Evolutionary conservation across 495 filamentous ascomycete species (phyloP).

Genomic region (Parmelia sp.): DNA sequence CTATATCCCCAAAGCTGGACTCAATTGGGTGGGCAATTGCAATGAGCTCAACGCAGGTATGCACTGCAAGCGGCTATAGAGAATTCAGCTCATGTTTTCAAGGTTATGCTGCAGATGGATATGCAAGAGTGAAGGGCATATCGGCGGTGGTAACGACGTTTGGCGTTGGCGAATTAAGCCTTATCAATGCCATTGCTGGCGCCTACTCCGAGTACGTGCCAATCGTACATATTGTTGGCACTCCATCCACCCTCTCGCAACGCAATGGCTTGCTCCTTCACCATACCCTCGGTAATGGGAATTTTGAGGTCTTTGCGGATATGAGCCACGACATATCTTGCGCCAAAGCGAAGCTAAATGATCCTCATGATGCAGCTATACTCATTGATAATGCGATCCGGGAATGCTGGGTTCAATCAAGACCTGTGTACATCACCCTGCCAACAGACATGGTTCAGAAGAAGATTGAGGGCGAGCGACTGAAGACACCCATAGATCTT

Average conservation of each 20-base stretch:
- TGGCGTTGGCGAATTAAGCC: constrained; percentile 63
- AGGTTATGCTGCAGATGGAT: constrained; percentile 69
- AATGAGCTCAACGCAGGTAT: constrained; percentile 64
- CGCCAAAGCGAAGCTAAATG: constrained; percentile 59
- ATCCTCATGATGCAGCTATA: constrained; percentile 59
- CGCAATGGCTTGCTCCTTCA: constrained; percentile 65
- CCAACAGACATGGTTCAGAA: constrained; percentile 79
- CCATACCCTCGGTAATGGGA: constrained; percentile 88
- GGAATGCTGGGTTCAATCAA: constrained; percentile 67
- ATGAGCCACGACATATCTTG: constrained; percentile 72
- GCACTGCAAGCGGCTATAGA: constrained; percentile 6
- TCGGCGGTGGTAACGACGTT: constrained; percentile 61
- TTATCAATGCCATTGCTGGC: constrained; percentile 63
- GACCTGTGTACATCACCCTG: constrained; percentile 79
- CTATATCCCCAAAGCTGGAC: constrained; percentile 50
- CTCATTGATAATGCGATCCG: constrained; percentile 76
- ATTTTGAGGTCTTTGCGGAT: constrained; percentile 75
- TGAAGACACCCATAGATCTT: constrained; percentile 66
- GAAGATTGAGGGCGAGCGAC: constrained; percentile 66
- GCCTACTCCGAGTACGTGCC: constrained; percentile 57
- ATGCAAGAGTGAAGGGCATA: constrained; percentile 63
- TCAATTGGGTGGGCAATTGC: constrained; percentile 62
- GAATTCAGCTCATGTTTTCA: constrained; percentile 25
- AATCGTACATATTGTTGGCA: constrained; percentile 60
- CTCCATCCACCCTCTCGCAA: constrained; percentile 46